Conservation (phyloP, 1,284 basidiomycete species). For the Pseudozyma thailandica region DNA sequence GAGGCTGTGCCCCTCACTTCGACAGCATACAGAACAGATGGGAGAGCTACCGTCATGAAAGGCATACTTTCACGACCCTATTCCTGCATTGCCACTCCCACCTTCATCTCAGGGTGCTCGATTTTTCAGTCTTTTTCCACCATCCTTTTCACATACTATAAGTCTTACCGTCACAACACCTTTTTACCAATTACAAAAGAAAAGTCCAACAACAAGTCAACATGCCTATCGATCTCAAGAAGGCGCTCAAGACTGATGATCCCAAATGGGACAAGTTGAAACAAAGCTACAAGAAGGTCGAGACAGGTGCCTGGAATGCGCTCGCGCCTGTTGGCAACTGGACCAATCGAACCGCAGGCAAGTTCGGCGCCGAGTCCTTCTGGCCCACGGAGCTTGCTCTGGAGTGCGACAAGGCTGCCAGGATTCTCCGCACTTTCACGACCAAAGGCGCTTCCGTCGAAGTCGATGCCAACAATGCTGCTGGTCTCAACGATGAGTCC, state of each 20-base stretch:
- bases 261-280: conserved; percentile 53
- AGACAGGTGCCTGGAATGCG: conserved; percentile 55
- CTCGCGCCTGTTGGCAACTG: conserved; percentile 52
- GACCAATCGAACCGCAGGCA: conserved; percentile 50
- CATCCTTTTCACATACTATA: not conserved
- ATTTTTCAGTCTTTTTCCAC: not conserved
- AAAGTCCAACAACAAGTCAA: too few relatives aligned
- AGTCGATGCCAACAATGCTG: conserved; percentile 37
- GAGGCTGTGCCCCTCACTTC: conserved; percentile 35
- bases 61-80: too few relatives aligned
- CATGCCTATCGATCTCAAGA: conserved; percentile 49
- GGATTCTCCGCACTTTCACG: conserved; percentile 63
- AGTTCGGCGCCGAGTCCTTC: conserved; percentile 62
- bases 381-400: conserved; percentile 58
- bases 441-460: conserved; percentile 51
- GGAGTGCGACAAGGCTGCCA: conserved; percentile 63
- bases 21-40: too few relatives aligned
- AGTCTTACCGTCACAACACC: not conserved
- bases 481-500: conserved; percentile 27
- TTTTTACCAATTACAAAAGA: not conserved
- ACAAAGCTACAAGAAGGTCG: conserved; percentile 55
- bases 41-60: too few relatives aligned
- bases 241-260: conserved; percentile 42
- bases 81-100: too few relatives aligned
- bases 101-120: not conserved